Percentiles rank a stretch among this genome's conserved stretches.
Evolutionary conservation across 2,329 filamentous ascomycete species (phyloP).

Genomic region (Alternaria atra): DNA sequence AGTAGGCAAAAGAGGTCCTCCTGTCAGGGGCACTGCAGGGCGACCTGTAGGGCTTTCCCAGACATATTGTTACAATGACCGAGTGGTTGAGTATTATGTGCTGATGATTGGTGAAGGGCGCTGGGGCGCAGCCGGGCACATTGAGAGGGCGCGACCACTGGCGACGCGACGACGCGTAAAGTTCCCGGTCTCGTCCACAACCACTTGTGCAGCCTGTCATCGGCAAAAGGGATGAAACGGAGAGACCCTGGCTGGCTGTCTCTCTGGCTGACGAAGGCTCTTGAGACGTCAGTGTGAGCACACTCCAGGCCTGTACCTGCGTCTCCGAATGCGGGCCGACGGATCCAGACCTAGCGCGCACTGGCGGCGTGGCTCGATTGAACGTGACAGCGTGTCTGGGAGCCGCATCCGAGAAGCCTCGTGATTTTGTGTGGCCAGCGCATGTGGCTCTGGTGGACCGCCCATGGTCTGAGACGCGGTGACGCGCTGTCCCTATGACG

Average conservation of each 20-base stretch:
- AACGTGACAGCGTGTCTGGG: slow-evolving; percentile 35
- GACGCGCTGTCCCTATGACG: slow-evolving; percentile 28
- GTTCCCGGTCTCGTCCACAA: slow-evolving; percentile 24
- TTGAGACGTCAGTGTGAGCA: slow-evolving; percentile 16
- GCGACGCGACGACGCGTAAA: slow-evolving; percentile 14
- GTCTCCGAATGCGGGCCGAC: slow-evolving; percentile 23
- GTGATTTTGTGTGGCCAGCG: slow-evolving; percentile 32
- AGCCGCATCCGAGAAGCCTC: slow-evolving; percentile 28
- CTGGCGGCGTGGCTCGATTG: slow-evolving; percentile 26
- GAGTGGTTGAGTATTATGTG: background rate
- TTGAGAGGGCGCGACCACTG: slow-evolving; percentile 17
- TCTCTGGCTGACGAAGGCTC: slow-evolving; percentile 27
- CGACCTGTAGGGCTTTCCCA: slow-evolving; percentile 25
- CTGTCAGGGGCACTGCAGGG: slow-evolving; percentile 19
- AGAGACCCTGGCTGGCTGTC: slow-evolving; percentile 14
- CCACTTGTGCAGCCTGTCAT: slow-evolving; percentile 7
- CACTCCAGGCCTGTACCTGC: slow-evolving; percentile 37
- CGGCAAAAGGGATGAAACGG: slow-evolving; percentile 37
- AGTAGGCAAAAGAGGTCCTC: slow-evolving; percentile 10
- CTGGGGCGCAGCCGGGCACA: slow-evolving; percentile 26
- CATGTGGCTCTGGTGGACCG: slow-evolving; percentile 32
- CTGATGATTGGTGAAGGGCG: slow-evolving; percentile 19
- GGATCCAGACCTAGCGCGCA: background rate
- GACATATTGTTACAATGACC: slow-evolving; percentile 2
- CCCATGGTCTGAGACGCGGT: slow-evolving; percentile 24